These are phyloP conservation scores for Salvia miltiorrhiza DNA, from an alignment of 257 asterid genomes.

Conservation along the genomic window DNA sequence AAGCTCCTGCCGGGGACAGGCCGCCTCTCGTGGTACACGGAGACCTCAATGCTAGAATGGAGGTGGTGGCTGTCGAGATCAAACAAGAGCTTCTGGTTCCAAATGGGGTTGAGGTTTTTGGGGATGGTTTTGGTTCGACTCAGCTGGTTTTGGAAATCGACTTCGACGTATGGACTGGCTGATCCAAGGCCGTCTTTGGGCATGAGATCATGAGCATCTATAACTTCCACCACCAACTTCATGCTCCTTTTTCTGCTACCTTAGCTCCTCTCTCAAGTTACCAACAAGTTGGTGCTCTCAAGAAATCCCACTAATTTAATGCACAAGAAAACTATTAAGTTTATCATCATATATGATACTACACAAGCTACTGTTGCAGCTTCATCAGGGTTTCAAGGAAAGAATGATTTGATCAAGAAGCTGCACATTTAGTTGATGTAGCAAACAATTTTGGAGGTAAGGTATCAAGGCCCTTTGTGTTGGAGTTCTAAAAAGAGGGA, in stretches of 20 bases:
- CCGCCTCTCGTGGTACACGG: constrained; percentile 57
- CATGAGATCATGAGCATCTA: constrained; percentile 71
- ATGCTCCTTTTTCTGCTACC: constrained; percentile 37
- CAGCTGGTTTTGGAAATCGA: constrained; percentile 64
- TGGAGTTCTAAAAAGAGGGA: background rate
- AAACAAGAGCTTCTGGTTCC: constrained; percentile 59
- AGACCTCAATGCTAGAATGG: constrained; percentile 38
- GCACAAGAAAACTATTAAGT: constrained; percentile 39
- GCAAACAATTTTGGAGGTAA: constrained; percentile 21
- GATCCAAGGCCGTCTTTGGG: constrained; percentile 79
- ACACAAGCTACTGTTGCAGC: background rate
- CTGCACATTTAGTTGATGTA: constrained; percentile 8
- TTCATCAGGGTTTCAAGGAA: constrained; percentile 9
- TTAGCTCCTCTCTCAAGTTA: constrained; percentile 36
- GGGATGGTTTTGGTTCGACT: constrained; percentile 58
- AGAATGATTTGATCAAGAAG: constrained; percentile 28
- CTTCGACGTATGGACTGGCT: constrained; percentile 65
- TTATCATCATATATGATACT: background rate
- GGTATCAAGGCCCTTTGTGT: constrained; percentile 28
- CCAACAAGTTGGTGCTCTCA: constrained; percentile 25
- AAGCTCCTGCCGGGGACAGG: constrained; percentile 47
- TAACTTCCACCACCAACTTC: constrained; percentile 65
- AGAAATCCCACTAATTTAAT: constrained; percentile 42
- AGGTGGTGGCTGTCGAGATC: constrained; percentile 38
- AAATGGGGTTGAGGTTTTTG: constrained; percentile 65